Evolutionary conservation across 2,329 filamentous ascomycete species (phyloP), one percentile per base, ranked within the genome.

Genomic region (Penicillium sp.): DNA sequence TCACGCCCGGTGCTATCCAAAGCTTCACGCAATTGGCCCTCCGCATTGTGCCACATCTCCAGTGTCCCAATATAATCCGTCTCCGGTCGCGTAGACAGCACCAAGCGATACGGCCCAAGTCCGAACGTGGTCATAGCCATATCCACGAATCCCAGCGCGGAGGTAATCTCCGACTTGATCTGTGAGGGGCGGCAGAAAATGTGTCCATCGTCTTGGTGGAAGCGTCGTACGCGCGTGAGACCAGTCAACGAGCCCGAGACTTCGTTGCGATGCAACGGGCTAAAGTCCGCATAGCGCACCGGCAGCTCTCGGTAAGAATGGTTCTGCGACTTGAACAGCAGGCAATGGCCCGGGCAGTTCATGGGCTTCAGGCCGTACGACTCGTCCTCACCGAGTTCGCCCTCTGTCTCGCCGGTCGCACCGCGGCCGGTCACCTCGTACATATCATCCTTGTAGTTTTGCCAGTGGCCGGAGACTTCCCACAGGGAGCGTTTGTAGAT

Each of bases 381-480:
- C 64, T 88, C 87, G 62, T 90, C 86, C 61, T 88, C 85, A 20
- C 80, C 82, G 7, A 75, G 63, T 61, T 85, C 81, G 2, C 74
- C 74, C 5, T 76, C 76, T 37, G 63, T 78, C 48, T 78, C 71
- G 3, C 78, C 79, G 22, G 72, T 78, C 37, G 79, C 77, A n/a
- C 80, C 81, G 15, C 83, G 80, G 1, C 82, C 82, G 22, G 79
- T 73, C 49, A 96, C 92, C 56, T 90, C 88, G 76, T 93, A 96
- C 92, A 96, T 96, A 71, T 96, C 91, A 70, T 96, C 89, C 60
- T 90, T 88, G 78, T 96, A 96, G 74, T 96, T 96, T 57, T 94
- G 88, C 82, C 93, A 87, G 67, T 96, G 92, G 2, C 92, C 92
- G 0, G 91, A 95, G 66, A 88, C 88, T 69, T 90, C 87, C 92